These are phyloP conservation scores for Monilinia aucupariae DNA, from an alignment of 2,329 filamentous ascomycete genomes.

Conservation along the genomic window DNA sequence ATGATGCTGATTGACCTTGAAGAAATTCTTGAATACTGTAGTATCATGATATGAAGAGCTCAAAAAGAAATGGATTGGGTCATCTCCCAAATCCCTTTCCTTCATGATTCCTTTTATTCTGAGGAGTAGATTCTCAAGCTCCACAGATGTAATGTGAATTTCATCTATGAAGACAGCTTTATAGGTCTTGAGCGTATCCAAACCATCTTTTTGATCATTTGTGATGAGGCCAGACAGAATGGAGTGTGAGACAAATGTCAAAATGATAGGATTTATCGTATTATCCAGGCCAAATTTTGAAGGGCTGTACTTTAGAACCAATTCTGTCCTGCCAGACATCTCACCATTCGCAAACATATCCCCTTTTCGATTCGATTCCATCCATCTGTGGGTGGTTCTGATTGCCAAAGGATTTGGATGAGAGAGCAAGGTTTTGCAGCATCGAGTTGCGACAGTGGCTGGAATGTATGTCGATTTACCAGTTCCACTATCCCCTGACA, in stretches of 20 bases:
- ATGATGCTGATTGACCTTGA: no score
- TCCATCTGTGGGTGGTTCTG: neutral
- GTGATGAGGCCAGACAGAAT: neutral
- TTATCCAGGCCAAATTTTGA: neutral
- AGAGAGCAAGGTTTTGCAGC: neutral
- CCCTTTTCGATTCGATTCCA: neutral
- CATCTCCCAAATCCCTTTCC: neutral
- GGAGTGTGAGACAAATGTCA: neutral
- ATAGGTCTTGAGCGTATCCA: neutral
- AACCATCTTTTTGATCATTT: neutral
- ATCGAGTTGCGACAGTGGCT: neutral
- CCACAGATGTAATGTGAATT: neutral
- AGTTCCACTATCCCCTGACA: neutral
- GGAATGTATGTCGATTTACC: neutral
- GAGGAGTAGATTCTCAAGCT: neutral
- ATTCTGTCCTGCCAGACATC: neutral
- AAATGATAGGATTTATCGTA: no score
- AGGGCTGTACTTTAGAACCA: neutral
- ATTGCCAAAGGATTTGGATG: neutral
- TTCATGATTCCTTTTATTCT: neutral
- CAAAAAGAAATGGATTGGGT: neutral
- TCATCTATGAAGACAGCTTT: neutral
- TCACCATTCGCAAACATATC: neutral
- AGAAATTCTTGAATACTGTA: neutral
- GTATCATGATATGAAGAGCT: neutral